phyloP scores from a whole-genome alignment of 75 land plant species.

The Isoetes taiwanensis region DNA sequence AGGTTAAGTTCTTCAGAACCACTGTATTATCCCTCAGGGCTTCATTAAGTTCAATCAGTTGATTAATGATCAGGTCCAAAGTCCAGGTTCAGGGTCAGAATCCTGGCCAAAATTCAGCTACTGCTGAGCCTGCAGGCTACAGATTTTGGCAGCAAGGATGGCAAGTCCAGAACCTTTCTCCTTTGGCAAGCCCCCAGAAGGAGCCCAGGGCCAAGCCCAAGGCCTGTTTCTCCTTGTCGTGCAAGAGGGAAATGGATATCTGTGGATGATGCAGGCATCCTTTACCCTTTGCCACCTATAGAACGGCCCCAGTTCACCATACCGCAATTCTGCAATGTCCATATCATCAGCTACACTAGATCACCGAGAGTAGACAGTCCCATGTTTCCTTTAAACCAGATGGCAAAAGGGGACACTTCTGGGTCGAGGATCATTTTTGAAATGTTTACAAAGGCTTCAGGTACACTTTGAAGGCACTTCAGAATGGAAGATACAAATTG shows the following conservation, averaged over 20 bases:
- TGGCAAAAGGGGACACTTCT: slow-evolving; percentile 58
- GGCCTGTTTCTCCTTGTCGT: slow-evolving; percentile 64
- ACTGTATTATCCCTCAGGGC: too few relatives aligned
- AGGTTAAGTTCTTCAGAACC: too few relatives aligned
- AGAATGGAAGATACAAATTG: too few relatives aligned
- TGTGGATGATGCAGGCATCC: background rate
- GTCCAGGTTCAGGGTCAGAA: too few relatives aligned
- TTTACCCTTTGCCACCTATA: background rate
- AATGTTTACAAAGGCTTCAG: slow-evolving; percentile 82
- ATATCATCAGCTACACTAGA: slow-evolving; percentile 17
- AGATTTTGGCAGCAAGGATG: slow-evolving; percentile 59
- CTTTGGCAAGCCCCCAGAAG: background rate
- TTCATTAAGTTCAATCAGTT: too few relatives aligned
- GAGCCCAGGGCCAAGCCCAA: slow-evolving; percentile 41
- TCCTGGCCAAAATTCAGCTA: too few relatives aligned
- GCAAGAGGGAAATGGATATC: slow-evolving; percentile 25
- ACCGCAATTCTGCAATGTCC: slow-evolving; percentile 6
- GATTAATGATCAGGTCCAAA: too few relatives aligned
- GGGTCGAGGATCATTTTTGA: slow-evolving; percentile 30
- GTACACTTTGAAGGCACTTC: background rate
- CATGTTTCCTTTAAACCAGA: slow-evolving; percentile 39
- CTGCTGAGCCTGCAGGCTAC: too few relatives aligned
- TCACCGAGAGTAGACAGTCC: slow-evolving; percentile 53
- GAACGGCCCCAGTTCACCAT: slow-evolving; percentile 34
- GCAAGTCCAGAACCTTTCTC: slow-evolving; percentile 26